Evolutionary conservation across 2,329 filamentous ascomycete species (phyloP), one percentile per base, ranked within the genome.

Genomic region (Onygena corvina): DNA sequence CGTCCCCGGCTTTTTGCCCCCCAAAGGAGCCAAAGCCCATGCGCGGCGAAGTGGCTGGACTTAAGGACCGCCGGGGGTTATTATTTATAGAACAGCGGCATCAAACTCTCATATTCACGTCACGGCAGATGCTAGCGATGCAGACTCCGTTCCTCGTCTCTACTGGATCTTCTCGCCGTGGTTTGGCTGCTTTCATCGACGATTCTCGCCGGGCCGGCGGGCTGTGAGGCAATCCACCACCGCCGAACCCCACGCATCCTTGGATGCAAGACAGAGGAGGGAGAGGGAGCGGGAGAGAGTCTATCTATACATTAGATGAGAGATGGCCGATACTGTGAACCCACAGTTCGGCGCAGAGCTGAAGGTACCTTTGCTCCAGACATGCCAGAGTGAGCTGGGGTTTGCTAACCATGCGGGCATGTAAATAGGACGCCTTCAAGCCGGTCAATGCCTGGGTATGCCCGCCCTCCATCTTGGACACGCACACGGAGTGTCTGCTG

Each of bases 281-380:
- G 23, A 25, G 34, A 42, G 25, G 27, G 8, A 42, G n/a, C 25
- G 11, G 11, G 12, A 38, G 6, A 38, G 8, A 38, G 34, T 20
- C 7, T 3, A 11, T 38, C 21, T 20, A 8, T 20, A 38, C 16
- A 21, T 8, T 27, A 14, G 21, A 29, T 27, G 21, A 42, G 38
- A 11, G 38, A 94, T 93, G 86, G 81, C 84, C 64, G 85, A 89
- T 68, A 77, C 86, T 68, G 87, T 77, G 64, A 76, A 81, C 71
- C 86, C 86, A 63, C 85, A 86, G 60, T 94, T 98, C 69, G 92
- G 92, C 70, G 80, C 84, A 52, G 89, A 95, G 74, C 76, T 96
- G 66, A 96, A 94, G 84, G 88, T 64, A 52, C 40, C 47, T n/a
- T 30, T 46, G 27, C 35, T 49, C 21, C 42, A 27, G n/a, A 30